Evolutionary conservation across 2,329 filamentous ascomycete genomes (phyloP).

Genomic region (Colletotrichum lupini): DNA sequence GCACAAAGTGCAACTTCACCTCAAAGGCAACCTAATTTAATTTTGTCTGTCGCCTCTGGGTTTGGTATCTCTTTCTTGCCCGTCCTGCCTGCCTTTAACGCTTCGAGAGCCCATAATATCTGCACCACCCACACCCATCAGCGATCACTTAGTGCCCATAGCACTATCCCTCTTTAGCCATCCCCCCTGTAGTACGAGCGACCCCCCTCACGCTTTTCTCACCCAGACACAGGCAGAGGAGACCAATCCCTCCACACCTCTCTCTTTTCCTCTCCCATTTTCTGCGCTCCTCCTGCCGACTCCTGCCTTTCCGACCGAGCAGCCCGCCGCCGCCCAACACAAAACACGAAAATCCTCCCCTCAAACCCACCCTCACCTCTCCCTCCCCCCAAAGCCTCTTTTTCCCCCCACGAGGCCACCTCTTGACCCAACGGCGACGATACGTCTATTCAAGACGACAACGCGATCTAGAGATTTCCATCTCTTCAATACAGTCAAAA

Average conservation of each 20-base stretch:
- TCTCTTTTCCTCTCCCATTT: slow-evolving; percentile 5
- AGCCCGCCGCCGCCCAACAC: slow-evolving; percentile 38
- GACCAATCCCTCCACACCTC: slow-evolving; percentile 31
- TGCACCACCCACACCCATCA: slow-evolving; percentile 25
- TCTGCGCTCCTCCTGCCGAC: slow-evolving; percentile 9
- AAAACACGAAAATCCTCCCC: slow-evolving; percentile 39
- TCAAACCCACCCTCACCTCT: slow-evolving; percentile 35
- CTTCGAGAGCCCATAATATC: slow-evolving; percentile 13
- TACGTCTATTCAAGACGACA: slow-evolving; percentile 34
- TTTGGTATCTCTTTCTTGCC: background rate
- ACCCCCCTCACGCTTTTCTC: slow-evolving; percentile 20
- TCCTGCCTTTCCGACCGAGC: slow-evolving; percentile 36
- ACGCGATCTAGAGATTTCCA: slow-evolving; percentile 31
- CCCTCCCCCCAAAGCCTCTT: slow-evolving; percentile 30
- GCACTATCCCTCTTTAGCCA: slow-evolving; percentile 36
- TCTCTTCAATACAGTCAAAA: slow-evolving; percentile 12
- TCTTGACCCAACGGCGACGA: slow-evolving; percentile 34
- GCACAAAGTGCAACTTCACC: no score
- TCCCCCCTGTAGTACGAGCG: slow-evolving; percentile 34
- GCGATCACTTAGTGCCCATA: slow-evolving; percentile 36
- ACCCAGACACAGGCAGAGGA: slow-evolving; percentile 21
- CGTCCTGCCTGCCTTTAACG: background rate
- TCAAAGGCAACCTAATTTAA: background rate
- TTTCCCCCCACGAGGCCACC: slow-evolving; percentile 25
- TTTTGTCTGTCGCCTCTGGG: background rate